Conservation (phyloP, 345 rosid species). For the Cardamine occulta region DNA sequence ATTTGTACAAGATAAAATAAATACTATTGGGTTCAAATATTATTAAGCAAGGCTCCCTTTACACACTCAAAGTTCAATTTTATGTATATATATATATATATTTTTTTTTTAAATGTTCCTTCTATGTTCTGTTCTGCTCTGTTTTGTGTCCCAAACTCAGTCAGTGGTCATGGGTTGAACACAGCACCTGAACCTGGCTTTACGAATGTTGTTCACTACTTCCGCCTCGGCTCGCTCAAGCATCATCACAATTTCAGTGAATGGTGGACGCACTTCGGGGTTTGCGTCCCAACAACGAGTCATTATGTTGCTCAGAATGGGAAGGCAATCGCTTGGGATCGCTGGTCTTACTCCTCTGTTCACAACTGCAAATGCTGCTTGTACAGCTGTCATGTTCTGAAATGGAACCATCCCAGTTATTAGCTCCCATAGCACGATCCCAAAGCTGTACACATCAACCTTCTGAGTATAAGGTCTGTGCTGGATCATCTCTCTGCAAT, state of each 20-base stretch:
- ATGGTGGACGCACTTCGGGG: neutral
- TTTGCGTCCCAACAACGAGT: neutral
- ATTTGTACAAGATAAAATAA: neutral
- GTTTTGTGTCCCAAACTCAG: neutral
- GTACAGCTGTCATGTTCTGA: conserved; percentile 1
- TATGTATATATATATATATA: too few species aligned
- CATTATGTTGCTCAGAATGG: neutral
- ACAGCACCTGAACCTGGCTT: conserved; percentile 1
- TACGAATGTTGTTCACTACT: neutral
- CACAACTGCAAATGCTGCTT: neutral
- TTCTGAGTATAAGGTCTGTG: neutral
- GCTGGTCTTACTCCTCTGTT: neutral
- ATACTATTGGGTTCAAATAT: neutral
- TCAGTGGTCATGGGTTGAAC: conserved; percentile 1
- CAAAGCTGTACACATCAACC: neutral
- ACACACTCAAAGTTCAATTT: neutral
- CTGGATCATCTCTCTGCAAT: neutral
- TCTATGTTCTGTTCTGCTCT: neutral
- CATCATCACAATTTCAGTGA: neutral
- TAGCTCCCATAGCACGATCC: neutral
- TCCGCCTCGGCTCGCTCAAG: neutral
- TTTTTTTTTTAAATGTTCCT: neutral
- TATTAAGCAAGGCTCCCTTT: neutral
- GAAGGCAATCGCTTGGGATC: neutral
- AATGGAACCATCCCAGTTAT: neutral